phyloP scores from a whole-genome alignment of 2,329 filamentous ascomycete species.

The Cercospora citrullina region DNA sequence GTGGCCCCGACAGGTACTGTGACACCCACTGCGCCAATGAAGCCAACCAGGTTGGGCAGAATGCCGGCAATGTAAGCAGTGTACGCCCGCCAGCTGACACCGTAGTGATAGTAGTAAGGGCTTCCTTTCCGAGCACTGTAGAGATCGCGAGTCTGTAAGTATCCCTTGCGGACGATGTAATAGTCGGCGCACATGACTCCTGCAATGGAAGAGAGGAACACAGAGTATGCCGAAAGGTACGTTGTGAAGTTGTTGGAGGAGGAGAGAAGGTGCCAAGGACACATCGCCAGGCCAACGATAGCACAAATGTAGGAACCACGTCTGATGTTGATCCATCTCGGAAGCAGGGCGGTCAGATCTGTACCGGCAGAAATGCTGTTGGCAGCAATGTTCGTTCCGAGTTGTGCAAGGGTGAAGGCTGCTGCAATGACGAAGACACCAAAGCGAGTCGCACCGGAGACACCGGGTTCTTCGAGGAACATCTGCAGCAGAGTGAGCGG shows the following conservation, averaged over 20 bases:
- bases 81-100: slow-evolving; percentile 61
- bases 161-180: slow-evolving; percentile 53
- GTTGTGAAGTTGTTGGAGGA: slow-evolving; percentile 59
- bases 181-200: slow-evolving; percentile 62
- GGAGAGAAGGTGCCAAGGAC: slow-evolving; percentile 65
- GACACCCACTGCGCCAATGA: slow-evolving; percentile 49
- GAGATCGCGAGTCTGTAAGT: slow-evolving; percentile 33
- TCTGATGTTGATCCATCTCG: slow-evolving; percentile 51
- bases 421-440: slow-evolving; percentile 44
- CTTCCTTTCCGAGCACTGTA: slow-evolving; percentile 52
- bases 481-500: slow-evolving; percentile 39
- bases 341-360: slow-evolving; percentile 46
- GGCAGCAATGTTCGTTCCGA: slow-evolving; percentile 43
- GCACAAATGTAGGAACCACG: slow-evolving; percentile 40
- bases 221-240: slow-evolving; percentile 61
- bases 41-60: slow-evolving; percentile 57
- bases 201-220: slow-evolving; percentile 65
- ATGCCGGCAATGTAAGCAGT: slow-evolving; percentile 60
- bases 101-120: slow-evolving; percentile 54
- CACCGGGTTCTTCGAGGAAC: slow-evolving; percentile 39
- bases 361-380: slow-evolving; percentile 42
- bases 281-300: slow-evolving; percentile 55
- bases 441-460: slow-evolving; percentile 38
- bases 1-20: slow-evolving; percentile 72
- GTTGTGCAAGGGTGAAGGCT: slow-evolving; percentile 40